phyloP scores from a whole-genome alignment of 768 basidiomycete species.

The Brasilioporus rufonigricans region DNA sequence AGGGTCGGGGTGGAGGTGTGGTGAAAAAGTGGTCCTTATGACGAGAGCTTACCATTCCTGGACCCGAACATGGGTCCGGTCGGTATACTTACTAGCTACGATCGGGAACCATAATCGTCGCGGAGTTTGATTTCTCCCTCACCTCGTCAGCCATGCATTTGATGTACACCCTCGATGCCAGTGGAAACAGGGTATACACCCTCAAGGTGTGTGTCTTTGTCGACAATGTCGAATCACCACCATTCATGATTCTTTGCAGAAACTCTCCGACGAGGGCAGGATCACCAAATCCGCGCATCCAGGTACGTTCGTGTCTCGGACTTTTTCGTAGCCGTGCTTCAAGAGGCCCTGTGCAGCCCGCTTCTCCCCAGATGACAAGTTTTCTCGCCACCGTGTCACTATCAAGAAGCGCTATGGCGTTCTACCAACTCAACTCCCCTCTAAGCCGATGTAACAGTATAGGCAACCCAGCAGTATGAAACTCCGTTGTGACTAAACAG shows the following conservation, averaged over 20 bases:
- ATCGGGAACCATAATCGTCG: not conserved
- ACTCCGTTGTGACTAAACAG: not conserved
- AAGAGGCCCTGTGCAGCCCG: constrained; percentile 57
- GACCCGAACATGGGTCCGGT: not conserved
- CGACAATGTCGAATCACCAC: not conserved
- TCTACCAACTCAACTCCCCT: constrained; percentile 85
- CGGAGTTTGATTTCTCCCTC: constrained; percentile 16
- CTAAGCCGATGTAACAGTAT: constrained; percentile 71
- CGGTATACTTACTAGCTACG: too few relatives aligned
- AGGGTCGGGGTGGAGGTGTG: not conserved
- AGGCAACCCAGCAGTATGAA: not conserved
- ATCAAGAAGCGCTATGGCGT: constrained; percentile 92
- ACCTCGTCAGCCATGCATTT: constrained; percentile 75
- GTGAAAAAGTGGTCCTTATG: not conserved
- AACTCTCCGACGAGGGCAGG: constrained; percentile 76
- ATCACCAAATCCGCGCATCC: constrained; percentile 97
- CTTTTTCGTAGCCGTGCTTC: not conserved
- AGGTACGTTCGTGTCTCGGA: constrained; percentile 47
- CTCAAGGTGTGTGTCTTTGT: constrained; percentile 67
- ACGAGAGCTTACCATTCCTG: not conserved
- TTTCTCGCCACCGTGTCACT: constrained; percentile 94
- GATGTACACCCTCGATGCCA: constrained; percentile 85
- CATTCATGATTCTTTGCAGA: constrained; percentile 46
- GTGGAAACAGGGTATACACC: constrained; percentile 85
- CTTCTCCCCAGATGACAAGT: constrained; percentile 99